These are phyloP conservation scores for Huntiella omanensis DNA, from an alignment of 2,329 filamentous ascomycete genomes.

Conservation along the genomic window DNA sequence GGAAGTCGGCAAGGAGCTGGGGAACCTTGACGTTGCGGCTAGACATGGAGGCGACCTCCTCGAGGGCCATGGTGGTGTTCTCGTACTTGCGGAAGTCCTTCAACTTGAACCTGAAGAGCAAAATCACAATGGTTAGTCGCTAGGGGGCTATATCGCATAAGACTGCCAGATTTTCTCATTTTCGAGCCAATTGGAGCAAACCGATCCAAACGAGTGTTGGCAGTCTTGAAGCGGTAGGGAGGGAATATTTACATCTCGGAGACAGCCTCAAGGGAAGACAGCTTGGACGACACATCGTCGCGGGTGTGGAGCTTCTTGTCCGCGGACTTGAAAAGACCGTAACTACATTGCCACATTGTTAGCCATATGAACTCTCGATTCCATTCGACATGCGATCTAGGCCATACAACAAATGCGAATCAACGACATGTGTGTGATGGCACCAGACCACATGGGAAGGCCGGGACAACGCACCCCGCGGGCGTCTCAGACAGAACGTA, in stretches of 20 bases:
- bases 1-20: slow-evolving; percentile 60
- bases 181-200: not conserved
- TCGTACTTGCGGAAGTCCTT: slow-evolving; percentile 98
- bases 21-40: slow-evolving; percentile 72
- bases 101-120: slow-evolving; percentile 53
- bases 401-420: not conserved
- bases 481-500: slow-evolving; percentile 90
- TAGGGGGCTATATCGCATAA: not conserved
- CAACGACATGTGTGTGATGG: not conserved
- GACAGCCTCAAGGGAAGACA: slow-evolving; percentile 64
- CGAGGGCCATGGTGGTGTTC: slow-evolving; percentile 72
- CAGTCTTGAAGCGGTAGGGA: slow-evolving; percentile 1
- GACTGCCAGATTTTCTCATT: not conserved
- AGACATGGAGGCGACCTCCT: slow-evolving; percentile 73
- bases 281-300: slow-evolving; percentile 57
- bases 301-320: slow-evolving; percentile 96
- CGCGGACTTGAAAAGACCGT: slow-evolving; percentile 94
- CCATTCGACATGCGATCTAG: not conserved
- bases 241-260: slow-evolving; percentile 52
- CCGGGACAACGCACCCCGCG: slow-evolving; percentile 40
- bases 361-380: slow-evolving; percentile 1
- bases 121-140: slow-evolving; percentile 9
- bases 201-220: not conserved
- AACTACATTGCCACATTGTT: slow-evolving; percentile 33
- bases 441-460: slow-evolving; percentile 3